Percentiles rank a stretch among this genome's conserved stretches.
Evolutionary conservation across 306 rosid species (phyloP).

Genomic region (Cajanus cajan): DNA sequence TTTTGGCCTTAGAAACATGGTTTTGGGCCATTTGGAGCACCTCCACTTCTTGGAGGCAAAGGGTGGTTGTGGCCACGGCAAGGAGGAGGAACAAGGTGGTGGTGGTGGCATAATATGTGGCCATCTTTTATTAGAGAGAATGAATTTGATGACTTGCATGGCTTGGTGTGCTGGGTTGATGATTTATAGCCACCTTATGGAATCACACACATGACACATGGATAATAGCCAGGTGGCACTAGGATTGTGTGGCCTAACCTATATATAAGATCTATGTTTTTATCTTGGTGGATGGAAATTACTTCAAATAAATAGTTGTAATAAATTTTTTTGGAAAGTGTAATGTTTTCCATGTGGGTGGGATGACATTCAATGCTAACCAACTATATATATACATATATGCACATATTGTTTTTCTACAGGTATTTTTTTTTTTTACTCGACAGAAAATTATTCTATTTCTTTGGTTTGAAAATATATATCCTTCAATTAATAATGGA

Average conservation of each 20-base stretch:
- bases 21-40: conserved; percentile 37
- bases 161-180: conserved; percentile 31
- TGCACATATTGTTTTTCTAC: background rate
- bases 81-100: conserved; percentile 34
- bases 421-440: background rate
- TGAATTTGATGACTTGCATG: conserved; percentile 33
- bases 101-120: conserved; percentile 17
- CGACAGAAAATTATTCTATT: background rate
- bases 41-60: conserved; percentile 33
- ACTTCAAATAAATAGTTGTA: background rate
- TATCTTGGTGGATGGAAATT: background rate
- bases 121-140: conserved; percentile 33
- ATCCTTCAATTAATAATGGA: background rate
- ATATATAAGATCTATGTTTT: background rate
- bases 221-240: conserved; percentile 51
- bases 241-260: background rate
- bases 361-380: background rate
- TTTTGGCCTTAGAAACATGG: conserved; percentile 38
- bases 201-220: conserved; percentile 46
- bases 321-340: background rate
- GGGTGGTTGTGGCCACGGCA: conserved; percentile 20
- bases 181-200: conserved; percentile 50
- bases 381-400: background rate
- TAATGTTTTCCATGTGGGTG: background rate
- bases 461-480: background rate